Evolutionary conservation across 2,329 filamentous ascomycete species (phyloP), one percentile per base, ranked within the genome.

Genomic region (Alternaria panax): DNA sequence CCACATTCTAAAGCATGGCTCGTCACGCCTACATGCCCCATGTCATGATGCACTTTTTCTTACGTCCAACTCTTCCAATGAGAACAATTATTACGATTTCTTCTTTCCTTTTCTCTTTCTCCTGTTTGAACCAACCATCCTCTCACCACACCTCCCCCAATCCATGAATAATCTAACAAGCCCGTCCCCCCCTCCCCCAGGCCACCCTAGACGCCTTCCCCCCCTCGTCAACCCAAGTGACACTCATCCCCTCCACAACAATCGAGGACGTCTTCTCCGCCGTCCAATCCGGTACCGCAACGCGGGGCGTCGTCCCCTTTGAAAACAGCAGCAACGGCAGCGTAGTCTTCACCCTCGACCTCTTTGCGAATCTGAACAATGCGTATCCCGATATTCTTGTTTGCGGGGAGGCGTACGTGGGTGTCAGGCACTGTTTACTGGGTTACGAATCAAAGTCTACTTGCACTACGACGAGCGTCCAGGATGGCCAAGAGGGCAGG

Each of bases 261-360:
- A 86, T 87, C 68, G 77, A 79, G 67, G 92, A 95, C 74, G 88
- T 96, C 69, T 97, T 97, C 77, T 83, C 88, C 51, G 85, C 88
- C 16, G 90, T 97, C 6, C 92, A 96, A 72, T 82, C 84, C 36
- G 85, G 86, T 58, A 75, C 81, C 43, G 87, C 87, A 0, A 79
- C 85, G 52, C 89, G 89, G 57, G 95, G 93, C 67, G 91, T 98
- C 30, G 91, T 97, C 2, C 95, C 95, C 7, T 93, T 97, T 79
- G 94, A 98, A 76, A 99, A 99, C 82, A 96, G 92, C 40, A 94
- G 92, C 75, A 97, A 98, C 78, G 95, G 95, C 72, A 90, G 90
- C 54, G 95, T 99, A 50, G 88, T 95, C 56, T 91, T 92, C 77
- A 97, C 93, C 0, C 86, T 98, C 24, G 93, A 97, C 79, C 87